A percentile compares a stretch with the other conserved stretches of the same genome.
Evolutionary conservation across 495 filamentous ascomycete genomes (phyloP).

Genomic region (Penicillium paradoxum): DNA sequence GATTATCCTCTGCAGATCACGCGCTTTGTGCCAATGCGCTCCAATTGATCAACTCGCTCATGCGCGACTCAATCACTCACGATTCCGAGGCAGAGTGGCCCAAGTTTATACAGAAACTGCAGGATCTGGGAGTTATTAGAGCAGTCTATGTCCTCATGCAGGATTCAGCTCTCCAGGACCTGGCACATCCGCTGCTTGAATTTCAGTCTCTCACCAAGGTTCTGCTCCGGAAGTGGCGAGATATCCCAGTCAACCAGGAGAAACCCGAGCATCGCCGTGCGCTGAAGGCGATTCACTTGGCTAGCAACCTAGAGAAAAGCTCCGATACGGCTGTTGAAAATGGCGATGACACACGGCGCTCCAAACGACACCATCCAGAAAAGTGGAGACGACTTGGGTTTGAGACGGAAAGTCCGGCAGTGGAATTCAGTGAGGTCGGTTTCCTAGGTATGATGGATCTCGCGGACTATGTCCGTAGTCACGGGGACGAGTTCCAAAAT

Average conservation of each 20-base stretch:
- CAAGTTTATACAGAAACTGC: constrained; percentile 85
- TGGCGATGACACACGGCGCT: constrained; percentile 49
- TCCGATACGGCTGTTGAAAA: constrained; percentile 28
- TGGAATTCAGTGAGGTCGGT: constrained; percentile 79
- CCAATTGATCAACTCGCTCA: constrained; percentile 90
- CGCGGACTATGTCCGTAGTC: constrained; percentile 84
- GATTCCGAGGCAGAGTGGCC: constrained; percentile 81
- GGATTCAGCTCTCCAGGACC: constrained; percentile 85
- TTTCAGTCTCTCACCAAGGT: constrained; percentile 92
- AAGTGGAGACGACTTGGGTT: constrained; percentile 95
- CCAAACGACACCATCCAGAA: constrained; percentile 70
- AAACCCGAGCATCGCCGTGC: constrained; percentile 84
- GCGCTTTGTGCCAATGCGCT: constrained; percentile 93
- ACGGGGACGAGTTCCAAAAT: constrained; percentile 90
- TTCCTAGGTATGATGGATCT: constrained; percentile 98
- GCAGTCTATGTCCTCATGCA: constrained; percentile 91
- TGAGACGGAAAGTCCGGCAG: constrained; percentile 77
- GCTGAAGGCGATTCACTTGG: constrained; percentile 75
- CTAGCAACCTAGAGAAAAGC: constrained; percentile 64
- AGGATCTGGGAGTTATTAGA: constrained; percentile 90
- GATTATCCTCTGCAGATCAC: constrained; percentile 90
- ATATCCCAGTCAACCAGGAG: constrained; percentile 77
- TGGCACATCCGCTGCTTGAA: constrained; percentile 86
- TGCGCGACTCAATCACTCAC: constrained; percentile 86
- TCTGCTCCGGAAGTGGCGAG: constrained; percentile 84